Base-by-base conservation (phyloP, 1,284 basidiomycete species). In the Melanopsichium pennsylvanicum region DNA sequence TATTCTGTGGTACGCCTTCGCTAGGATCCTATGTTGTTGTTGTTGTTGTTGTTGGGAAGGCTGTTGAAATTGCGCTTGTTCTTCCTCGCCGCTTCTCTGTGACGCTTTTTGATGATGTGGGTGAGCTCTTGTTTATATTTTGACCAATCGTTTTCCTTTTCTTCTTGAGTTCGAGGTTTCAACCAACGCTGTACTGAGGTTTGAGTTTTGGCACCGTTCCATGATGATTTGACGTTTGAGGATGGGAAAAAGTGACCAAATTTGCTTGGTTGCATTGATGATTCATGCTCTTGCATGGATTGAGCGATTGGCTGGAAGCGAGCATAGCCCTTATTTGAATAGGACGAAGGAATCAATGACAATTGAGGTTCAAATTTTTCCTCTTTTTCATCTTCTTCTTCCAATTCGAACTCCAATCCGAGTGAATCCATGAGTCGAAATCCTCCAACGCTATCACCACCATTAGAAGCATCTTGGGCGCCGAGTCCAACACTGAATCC, bases 11-110 rank as follows among this genome's bases (percentile, higher is more conserved):
- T n/a, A n/a, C n/a, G n/a, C n/a, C n/a, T n/a, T n/a, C n/a, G n/a
- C n/a, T n/a, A n/a, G n/a, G n/a, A n/a, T n/a, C n/a, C n/a, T 19
- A 15, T 47, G 40, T n/a, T 42, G 34, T 16, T n/a, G 10, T n/a
- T 4, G 18, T 37, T 25, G 22, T 39, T 32, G 11, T 29, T 33
- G n/a, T 45, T 41, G 1, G 58, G 42, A 31, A 45, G 19, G 13
- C 37, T 51, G 10, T 41, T 62, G 31, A 56, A 56, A 21, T 50
- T 51, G 15, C 64, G 64, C 33, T 58, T 57, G 18, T 48, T 45
- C 47, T 76, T 74, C 39, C 76, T 72, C 23, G 74, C 49, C 10
- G 75, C 74, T 45, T 78, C 76, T 5, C 76, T 56, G 27, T 78
- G 75, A 22, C 75, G 51, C 15, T 74, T 64, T 52, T 75, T 76